Evolutionary conservation across 768 basidiomycete genomes (phyloP).

Genomic region (Tylopilus vinaceipallidus): DNA sequence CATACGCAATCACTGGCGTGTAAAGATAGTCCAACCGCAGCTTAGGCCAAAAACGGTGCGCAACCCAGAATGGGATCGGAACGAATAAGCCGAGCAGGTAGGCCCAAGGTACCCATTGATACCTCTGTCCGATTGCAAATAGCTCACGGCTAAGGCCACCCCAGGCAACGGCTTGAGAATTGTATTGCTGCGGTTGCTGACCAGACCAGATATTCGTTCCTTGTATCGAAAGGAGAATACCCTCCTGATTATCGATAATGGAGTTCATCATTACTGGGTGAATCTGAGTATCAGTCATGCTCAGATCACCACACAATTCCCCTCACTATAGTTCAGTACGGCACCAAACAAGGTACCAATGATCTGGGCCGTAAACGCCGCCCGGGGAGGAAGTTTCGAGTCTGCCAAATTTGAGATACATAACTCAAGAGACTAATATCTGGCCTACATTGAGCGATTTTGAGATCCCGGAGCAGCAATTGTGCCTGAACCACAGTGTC

Average conservation of each 20-base stretch:
- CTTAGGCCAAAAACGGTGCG: constrained; percentile 36
- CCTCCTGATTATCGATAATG: constrained; percentile 49
- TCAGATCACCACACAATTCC: constrained; percentile 37
- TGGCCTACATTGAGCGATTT: constrained; percentile 35
- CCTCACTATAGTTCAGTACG: constrained; percentile 51
- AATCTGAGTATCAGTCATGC: constrained; percentile 41
- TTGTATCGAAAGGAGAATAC: constrained; percentile 52
- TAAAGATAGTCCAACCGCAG: constrained; percentile 30
- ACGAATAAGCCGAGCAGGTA: constrained; percentile 33
- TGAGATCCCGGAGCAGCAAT: constrained; percentile 55
- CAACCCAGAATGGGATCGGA: constrained; percentile 43
- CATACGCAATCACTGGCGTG: constrained; percentile 32
- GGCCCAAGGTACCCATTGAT: constrained; percentile 43
- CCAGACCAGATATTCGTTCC: constrained; percentile 43
- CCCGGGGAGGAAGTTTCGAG: constrained; percentile 63
- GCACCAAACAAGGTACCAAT: constrained; percentile 27
- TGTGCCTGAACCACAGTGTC: constrained; percentile 51
- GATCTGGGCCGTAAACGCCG: constrained; percentile 64
- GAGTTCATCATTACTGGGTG: constrained; percentile 49
- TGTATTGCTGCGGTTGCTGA: constrained; percentile 31
- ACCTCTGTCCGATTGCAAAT: constrained; percentile 30
- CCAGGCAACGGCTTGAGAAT: constrained; percentile 39
- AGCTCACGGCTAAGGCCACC: constrained; percentile 39
- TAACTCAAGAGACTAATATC: constrained; percentile 34
- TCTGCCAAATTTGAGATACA: constrained; percentile 33